A percentile compares a stretch with the other conserved stretches of the same genome.
phyloP scores from a whole-genome alignment of 179 eudicot species.

The Heliamphora pulchella region DNA sequence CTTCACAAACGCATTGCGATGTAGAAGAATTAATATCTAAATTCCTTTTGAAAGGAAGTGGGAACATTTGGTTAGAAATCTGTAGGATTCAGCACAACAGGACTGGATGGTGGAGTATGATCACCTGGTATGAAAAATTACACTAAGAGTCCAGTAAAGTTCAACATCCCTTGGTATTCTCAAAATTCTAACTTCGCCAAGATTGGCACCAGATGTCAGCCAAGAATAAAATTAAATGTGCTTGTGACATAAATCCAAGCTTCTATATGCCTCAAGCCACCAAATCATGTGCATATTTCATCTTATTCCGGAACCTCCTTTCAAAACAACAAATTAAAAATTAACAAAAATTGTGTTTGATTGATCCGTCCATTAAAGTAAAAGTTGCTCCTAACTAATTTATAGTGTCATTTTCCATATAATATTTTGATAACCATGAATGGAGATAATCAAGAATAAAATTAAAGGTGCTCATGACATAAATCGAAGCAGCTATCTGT shows the following conservation, averaged over 20 bases:
- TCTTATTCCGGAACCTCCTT: slow-evolving; percentile 6
- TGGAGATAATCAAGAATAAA: not conserved
- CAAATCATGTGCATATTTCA: not conserved
- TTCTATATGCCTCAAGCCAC: not conserved
- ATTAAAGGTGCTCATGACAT: not conserved
- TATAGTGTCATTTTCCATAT: not conserved
- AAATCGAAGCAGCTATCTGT: not conserved
- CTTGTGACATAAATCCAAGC: not conserved
- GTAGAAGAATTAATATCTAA: no score
- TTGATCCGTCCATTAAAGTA: not conserved
- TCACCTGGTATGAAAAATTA: not conserved
- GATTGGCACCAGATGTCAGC: not conserved
- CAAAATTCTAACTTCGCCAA: slow-evolving; percentile 9
- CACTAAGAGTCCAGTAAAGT: not conserved
- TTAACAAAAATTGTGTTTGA: not conserved
- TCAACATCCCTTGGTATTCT: not conserved
- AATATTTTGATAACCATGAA: not conserved
- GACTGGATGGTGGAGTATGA: not conserved
- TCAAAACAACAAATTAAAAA: not conserved
- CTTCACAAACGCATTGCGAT: no score
- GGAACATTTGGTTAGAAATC: no score
- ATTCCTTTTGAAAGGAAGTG: no score
- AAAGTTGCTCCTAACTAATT: not conserved
- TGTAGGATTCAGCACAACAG: no score
- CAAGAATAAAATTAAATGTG: not conserved